Evolutionary conservation across 2,329 filamentous ascomycete species (phyloP).

Genomic region (Neonectria hederae): DNA sequence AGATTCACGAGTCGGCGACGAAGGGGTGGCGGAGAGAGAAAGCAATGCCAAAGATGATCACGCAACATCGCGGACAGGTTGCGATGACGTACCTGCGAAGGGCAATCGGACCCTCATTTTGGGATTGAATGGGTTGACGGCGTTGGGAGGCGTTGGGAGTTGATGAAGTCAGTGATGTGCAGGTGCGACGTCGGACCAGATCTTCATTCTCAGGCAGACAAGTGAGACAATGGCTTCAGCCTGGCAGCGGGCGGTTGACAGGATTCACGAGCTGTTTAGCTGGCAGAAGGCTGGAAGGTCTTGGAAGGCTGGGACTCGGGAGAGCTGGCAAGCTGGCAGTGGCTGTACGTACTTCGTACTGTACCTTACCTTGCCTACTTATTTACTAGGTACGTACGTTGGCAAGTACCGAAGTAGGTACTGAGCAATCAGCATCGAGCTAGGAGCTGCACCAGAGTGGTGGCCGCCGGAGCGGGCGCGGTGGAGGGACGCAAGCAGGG

Average conservation of each 20-base stretch:
- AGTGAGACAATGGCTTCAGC: slow-evolving; percentile 7
- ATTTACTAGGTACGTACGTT: no score
- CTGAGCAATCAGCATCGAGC: slow-evolving; percentile 14
- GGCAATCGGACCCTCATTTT: slow-evolving; percentile 86
- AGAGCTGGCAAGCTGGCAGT: slow-evolving; percentile 4
- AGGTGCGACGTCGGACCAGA: not conserved
- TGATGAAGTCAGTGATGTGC: not conserved
- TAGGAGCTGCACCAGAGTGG: slow-evolving; percentile 8
- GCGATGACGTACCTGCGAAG: slow-evolving; percentile 76
- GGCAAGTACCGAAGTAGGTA: not conserved
- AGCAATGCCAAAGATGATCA: not conserved
- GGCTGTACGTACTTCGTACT: no score
- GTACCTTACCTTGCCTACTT: no score
- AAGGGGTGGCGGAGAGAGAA: not conserved
- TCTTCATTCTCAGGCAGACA: slow-evolving; percentile 3
- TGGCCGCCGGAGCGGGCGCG: slow-evolving; percentile 17
- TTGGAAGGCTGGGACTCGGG: slow-evolving; percentile 14
- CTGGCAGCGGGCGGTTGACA: not conserved
- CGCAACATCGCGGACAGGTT: slow-evolving; percentile 7
- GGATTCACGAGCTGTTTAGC: slow-evolving; percentile 9
- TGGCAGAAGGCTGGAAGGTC: slow-evolving; percentile 6
- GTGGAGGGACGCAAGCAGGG: slow-evolving; percentile 19
- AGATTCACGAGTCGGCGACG: not conserved
- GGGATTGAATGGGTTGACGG: slow-evolving; percentile 9
- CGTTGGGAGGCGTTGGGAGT: not conserved